These are phyloP conservation scores for Boletus edulis DNA, from an alignment of 768 basidiomycete genomes.

Conservation along the genomic window DNA sequence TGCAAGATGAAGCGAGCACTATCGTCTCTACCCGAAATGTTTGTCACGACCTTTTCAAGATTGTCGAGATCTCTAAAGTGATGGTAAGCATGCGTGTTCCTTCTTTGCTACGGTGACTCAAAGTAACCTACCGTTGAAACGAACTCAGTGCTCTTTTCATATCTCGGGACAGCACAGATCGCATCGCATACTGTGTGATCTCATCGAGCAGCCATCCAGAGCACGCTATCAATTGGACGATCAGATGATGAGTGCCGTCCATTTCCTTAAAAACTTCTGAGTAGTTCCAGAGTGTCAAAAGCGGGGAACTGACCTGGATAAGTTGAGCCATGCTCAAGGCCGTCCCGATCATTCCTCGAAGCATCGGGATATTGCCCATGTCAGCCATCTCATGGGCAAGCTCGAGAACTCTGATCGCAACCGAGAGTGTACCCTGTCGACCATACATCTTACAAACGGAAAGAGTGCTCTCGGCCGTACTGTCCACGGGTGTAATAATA, in stretches of 20 bases:
- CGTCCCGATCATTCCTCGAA: constrained; percentile 9
- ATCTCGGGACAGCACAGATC: not conserved
- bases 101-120: too few species aligned
- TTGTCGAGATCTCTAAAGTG: constrained; percentile 6
- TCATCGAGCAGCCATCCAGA: constrained; percentile 16
- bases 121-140: constrained; percentile 6
- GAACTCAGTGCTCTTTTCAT: constrained; percentile 1
- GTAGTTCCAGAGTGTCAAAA: not conserved
- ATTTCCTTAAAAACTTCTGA: constrained; percentile 5
- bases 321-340: constrained; percentile 7
- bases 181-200: not conserved
- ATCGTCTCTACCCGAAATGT: not conserved
- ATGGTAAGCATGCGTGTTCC: not conserved
- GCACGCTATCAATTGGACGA: constrained; percentile 8
- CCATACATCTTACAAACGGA: constrained; percentile 1
- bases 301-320: constrained; percentile 7
- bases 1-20: constrained; percentile 8
- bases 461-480: constrained; percentile 1
- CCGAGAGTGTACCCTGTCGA: not conserved
- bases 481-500: not conserved
- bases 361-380: not conserved
- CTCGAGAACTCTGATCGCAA: constrained; percentile 5
- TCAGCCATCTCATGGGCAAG: constrained; percentile 9
- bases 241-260: constrained; percentile 13
- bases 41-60: constrained; percentile 6